These are phyloP conservation scores for Penicillium sp. DNA, from an alignment of 2,329 filamentous ascomycete genomes.

Conservation along the genomic window DNA sequence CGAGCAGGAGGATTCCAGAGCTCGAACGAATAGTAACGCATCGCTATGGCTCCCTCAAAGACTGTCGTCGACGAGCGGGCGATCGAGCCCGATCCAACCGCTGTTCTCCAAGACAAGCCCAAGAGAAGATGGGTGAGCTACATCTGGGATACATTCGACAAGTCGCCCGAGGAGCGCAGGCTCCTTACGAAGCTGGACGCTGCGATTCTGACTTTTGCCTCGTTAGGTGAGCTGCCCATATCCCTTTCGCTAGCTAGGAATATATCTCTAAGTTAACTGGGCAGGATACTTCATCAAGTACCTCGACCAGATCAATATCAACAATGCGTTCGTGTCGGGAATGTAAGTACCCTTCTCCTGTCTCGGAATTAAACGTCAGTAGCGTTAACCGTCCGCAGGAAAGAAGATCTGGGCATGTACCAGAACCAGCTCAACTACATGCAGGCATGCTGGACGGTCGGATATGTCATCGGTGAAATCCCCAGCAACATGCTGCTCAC, in stretches of 20 bases:
- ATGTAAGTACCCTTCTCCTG: constrained; percentile 38
- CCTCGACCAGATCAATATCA: constrained; percentile 52
- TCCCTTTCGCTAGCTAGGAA: not conserved
- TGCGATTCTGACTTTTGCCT: constrained; percentile 55
- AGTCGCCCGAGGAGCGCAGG: constrained; percentile 54
- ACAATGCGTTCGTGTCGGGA: constrained; percentile 54
- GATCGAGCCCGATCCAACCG: constrained; percentile 4
- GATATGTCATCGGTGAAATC: constrained; percentile 62
- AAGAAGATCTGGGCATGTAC: constrained; percentile 58
- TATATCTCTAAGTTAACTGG: too few species aligned
- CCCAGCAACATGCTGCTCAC: constrained; percentile 59
- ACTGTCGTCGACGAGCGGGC: constrained; percentile 21
- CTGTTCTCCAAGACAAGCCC: constrained; percentile 28
- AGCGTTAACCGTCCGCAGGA: constrained; percentile 36
- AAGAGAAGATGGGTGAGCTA: constrained; percentile 53
- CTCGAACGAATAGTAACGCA: not conserved
- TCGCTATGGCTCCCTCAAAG: constrained; percentile 25
- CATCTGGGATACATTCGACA: constrained; percentile 60
- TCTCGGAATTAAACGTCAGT: not conserved
- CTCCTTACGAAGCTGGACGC: constrained; percentile 57
- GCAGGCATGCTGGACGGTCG: constrained; percentile 63
- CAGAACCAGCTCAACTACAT: constrained; percentile 62
- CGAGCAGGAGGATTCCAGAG: not conserved
- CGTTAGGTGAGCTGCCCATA: constrained; percentile 37
- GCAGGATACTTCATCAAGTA: constrained; percentile 58